phyloP scores from a whole-genome alignment of 1,139 yeast genomes.

The Yamadazyma diospyri region DNA sequence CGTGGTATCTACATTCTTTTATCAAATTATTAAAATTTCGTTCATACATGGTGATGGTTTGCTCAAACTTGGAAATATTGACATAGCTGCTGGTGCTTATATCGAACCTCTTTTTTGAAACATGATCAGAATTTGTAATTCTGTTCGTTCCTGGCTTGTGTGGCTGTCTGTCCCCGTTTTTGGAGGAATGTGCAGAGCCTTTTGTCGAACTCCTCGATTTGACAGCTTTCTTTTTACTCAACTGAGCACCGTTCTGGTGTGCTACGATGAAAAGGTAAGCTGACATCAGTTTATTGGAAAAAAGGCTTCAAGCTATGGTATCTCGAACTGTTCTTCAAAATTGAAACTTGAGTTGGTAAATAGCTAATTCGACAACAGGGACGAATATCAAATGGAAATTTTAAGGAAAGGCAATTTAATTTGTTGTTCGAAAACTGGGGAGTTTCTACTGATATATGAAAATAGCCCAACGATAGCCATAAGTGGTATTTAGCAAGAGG shows the following conservation, averaged over 20 bases:
- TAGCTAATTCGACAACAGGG: neutral
- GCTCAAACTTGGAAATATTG: slow-evolving; percentile 14
- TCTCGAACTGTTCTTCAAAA: neutral
- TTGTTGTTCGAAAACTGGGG: no score
- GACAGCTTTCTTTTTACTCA: neutral
- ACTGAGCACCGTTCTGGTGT: slow-evolving; percentile 10
- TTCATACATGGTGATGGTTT: slow-evolving; percentile 18
- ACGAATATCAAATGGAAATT: no score
- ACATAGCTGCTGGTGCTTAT: slow-evolving; percentile 11
- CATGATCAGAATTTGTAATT: slow-evolving; percentile 8
- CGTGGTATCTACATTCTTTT: slow-evolving; percentile 15
- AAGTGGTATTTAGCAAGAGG: no score
- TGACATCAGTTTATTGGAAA: slow-evolving; percentile 12
- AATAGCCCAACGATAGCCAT: no score
- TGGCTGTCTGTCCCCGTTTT: slow-evolving; percentile 9
- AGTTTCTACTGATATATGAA: no score
- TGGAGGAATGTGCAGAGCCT: slow-evolving; percentile 1
- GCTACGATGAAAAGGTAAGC: slow-evolving; percentile 15
- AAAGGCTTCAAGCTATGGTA: no score
- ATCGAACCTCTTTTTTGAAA: slow-evolving; percentile 10
- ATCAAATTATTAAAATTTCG: slow-evolving; percentile 11
- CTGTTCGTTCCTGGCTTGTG: slow-evolving; percentile 8
- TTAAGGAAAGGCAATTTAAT: no score
- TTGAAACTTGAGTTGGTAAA: neutral
- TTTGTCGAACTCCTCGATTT: slow-evolving; percentile 1